Evolutionary conservation across 768 basidiomycete genomes (phyloP), one percentile per base, ranked within the genome.

Genomic region (Mycena vulgaris): DNA sequence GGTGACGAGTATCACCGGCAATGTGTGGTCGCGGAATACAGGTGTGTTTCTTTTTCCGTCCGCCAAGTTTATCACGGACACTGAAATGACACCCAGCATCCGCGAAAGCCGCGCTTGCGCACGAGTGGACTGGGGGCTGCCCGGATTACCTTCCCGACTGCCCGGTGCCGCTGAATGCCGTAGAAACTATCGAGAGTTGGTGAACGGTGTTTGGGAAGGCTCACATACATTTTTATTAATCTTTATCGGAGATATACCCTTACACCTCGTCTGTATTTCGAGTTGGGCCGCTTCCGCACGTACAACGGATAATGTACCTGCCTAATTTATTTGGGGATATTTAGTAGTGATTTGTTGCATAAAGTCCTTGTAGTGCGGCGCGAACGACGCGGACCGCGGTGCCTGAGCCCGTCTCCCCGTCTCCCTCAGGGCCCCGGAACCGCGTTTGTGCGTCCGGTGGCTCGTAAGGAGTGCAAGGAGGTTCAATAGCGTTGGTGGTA

Each of bases 21-120:
- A 78, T 49, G 42, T 78, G 2, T 77, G 75, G 76, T 69, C 76
- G 16, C 58, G 78, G 25, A 78, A 78, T 60, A 64, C 76, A 48
- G 76, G 75, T 74, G 5, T 17, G 76, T 55, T 21, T 16, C 8
- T 7, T 31, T 14, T 52, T 2, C 28, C 27, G 3, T 35, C 1
- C 5, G 8, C 33, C n/a, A 25, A 19, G 8, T 49, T 31, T 4
- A 27, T 4, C 47, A 9, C 10, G 27, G 3, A 45, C 47, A 27
- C 47, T 49, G 5, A 40, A 9, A 28, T 40, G 16, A 13, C 48
- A 1, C 1, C 8, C 30, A 69, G 63, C 69, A 28, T 66, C 64
- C 30, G 73, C 73, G 28, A 74, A 74, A 61, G 69, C 73, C 3
- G 73, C 73, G 4, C 33, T 71, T 16, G 70, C 63, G 14, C 73